Evolutionary conservation across 2,329 filamentous ascomycete species (phyloP), one percentile per base, ranked within the genome.

Genomic region (Colletotrichum truncatum): DNA sequence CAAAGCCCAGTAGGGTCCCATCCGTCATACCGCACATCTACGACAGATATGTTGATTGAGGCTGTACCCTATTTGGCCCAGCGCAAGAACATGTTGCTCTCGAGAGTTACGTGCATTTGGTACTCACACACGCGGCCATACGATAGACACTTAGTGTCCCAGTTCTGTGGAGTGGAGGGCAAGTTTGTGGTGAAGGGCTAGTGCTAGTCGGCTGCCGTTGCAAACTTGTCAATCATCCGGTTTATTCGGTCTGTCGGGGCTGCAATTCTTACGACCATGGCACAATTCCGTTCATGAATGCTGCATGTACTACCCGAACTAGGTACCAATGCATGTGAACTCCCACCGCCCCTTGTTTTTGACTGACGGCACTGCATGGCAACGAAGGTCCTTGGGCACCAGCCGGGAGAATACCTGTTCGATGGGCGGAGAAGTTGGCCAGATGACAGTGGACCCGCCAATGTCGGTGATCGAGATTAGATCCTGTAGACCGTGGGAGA

Each of bases 401-500:
- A 25, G 25, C 51, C 58, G 23, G 39, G 16, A 18, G 23, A 36
- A 53, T 16, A 48, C 45, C 36, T 46, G 46, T 25, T 23, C 8
- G 9, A 6, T 6, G 21, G 18, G 51, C 30, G 23, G 30, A 59
- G 7, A 45, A 52, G 60, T 48, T 38, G 53, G 38, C 25, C 51
- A 45, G 36, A 18, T 39, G 26, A 21, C 28, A 46, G 30, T 56
- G 61, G 58, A 11, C 39, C 45, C 54, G 30, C 36, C 26, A 28
- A 23, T 55, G 23, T 46, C n/a, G 41, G 58, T 45, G 28, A 64
- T 64, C 45, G 28, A 58, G 54, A 60, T 64, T 62, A 62, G 41
- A 51, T 56, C 41, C 41, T 66, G 49, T 63, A 56, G 49, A 55
- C 38, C 36, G 51, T 49, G 57, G 58, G 49, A 63, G 62, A 63